These are phyloP conservation scores for Xylariales sp. DNA, from an alignment of 2,329 filamentous ascomycete genomes.

Conservation along the genomic window DNA sequence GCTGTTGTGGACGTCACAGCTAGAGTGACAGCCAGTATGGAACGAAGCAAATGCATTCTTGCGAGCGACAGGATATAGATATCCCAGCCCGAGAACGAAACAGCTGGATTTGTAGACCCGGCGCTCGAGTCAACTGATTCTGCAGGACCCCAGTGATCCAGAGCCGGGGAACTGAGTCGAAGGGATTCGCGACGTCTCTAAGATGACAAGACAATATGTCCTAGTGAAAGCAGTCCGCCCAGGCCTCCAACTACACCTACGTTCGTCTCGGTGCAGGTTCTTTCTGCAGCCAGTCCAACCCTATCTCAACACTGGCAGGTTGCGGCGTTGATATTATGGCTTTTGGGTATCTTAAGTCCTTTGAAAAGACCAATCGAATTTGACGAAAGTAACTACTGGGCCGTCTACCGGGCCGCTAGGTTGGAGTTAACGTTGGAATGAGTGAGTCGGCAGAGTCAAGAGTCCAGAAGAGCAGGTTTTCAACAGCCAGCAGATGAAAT, in stretches of 20 bases:
- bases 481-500: not conserved
- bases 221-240: not conserved
- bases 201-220: not conserved
- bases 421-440: not conserved
- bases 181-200: not conserved
- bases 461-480: not conserved
- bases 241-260: not conserved
- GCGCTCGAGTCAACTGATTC: not conserved
- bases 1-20: slow-evolving; percentile 5
- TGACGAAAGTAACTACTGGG: not conserved
- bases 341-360: not conserved
- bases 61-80: not conserved
- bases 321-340: not conserved
- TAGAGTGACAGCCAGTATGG: slow-evolving; percentile 6
- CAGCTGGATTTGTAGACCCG: not conserved
- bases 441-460: too few relatives aligned
- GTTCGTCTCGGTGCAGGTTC: not conserved
- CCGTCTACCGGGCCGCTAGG: not conserved
- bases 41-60: slow-evolving; percentile 6
- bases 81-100: not conserved
- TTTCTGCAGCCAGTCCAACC: not conserved
- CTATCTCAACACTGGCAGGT: not conserved
- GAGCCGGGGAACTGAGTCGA: not conserved
- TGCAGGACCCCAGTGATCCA: not conserved
- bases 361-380: not conserved